phyloP scores from a whole-genome alignment of 2,329 filamentous ascomycete species.

The Escovopsis weberi region DNA sequence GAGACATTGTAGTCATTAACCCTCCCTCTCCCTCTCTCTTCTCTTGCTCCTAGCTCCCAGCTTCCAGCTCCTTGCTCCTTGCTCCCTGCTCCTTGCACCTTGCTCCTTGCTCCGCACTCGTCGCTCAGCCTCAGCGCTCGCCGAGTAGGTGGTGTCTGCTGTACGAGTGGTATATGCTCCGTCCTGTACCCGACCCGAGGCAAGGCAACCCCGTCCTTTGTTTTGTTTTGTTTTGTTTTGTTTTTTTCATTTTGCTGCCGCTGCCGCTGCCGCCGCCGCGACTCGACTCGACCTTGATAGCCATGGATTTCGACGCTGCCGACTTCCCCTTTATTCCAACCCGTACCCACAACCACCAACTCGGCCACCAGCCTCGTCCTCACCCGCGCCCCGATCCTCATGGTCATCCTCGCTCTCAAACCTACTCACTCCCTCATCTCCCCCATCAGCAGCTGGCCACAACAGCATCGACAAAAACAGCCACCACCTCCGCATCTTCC shows the following conservation, averaged over 20 bases:
- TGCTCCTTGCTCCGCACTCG: too few species aligned
- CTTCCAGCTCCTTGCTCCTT: too few species aligned
- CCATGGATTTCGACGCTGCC: slow-evolving; percentile 16
- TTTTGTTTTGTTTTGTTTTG: neutral
- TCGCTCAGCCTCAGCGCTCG: too few species aligned
- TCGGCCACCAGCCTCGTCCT: neutral
- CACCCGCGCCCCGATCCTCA: neutral
- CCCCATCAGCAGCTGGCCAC: neutral
- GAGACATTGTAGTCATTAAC: too few species aligned
- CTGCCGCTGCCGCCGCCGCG: slow-evolving; percentile 6
- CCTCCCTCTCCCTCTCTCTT: too few species aligned
- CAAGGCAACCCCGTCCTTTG: neutral
- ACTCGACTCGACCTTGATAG: slow-evolving; percentile 3
- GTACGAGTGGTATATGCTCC: too few species aligned
- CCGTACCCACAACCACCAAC: slow-evolving; percentile 11
- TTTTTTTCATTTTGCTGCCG: neutral
- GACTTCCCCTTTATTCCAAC: slow-evolving; percentile 18
- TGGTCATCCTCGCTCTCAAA: neutral
- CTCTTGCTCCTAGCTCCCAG: too few species aligned
- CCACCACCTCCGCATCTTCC: neutral
- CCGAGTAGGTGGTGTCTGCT: too few species aligned
- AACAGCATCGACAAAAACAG: too few species aligned
- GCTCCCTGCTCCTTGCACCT: too few species aligned
- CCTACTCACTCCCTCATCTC: slow-evolving; percentile 6
- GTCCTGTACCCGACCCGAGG: neutral